Evolutionary conservation across 129 eudicot genomes (phyloP).

Genomic region (Helichrysum umbraculigerum): DNA sequence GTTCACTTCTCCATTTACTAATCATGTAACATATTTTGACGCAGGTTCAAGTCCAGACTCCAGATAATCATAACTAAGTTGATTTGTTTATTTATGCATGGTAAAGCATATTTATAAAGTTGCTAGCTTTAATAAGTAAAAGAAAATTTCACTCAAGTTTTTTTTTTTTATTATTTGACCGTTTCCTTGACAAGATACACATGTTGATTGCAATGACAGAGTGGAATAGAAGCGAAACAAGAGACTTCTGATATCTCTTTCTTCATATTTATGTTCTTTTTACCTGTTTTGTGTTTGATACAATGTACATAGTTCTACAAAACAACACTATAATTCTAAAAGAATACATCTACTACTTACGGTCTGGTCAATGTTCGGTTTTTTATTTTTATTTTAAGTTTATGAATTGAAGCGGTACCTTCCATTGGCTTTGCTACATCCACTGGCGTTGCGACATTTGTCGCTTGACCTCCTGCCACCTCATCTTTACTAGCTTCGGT

Average conservation of each 20-base stretch:
- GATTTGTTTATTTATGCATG: no score
- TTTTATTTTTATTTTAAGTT: constrained; percentile 72
- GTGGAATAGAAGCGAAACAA: not conserved
- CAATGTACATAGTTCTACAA: constrained; percentile 29
- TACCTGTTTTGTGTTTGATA: constrained; percentile 14
- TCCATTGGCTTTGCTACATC: constrained; percentile 38
- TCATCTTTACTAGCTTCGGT: constrained; percentile 28
- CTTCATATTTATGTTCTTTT: constrained; percentile 17
- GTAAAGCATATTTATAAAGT: no score
- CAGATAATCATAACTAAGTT: no score
- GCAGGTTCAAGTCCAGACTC: no score
- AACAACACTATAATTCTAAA: constrained; percentile 26
- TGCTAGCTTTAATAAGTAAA: no score
- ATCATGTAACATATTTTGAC: no score
- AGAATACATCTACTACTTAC: constrained; percentile 28
- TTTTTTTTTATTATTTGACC: not conserved
- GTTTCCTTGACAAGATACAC: not conserved
- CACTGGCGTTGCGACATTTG: constrained; percentile 25
- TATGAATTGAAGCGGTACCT: constrained; percentile 52
- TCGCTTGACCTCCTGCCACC: constrained; percentile 32
- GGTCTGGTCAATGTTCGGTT: constrained; percentile 50
- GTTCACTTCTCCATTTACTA: no score
- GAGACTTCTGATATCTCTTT: not conserved
- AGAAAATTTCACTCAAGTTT: no score
- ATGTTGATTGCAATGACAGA: not conserved